Base-by-base conservation (phyloP, 805 yeast species). In the Candida patagonica region DNA sequence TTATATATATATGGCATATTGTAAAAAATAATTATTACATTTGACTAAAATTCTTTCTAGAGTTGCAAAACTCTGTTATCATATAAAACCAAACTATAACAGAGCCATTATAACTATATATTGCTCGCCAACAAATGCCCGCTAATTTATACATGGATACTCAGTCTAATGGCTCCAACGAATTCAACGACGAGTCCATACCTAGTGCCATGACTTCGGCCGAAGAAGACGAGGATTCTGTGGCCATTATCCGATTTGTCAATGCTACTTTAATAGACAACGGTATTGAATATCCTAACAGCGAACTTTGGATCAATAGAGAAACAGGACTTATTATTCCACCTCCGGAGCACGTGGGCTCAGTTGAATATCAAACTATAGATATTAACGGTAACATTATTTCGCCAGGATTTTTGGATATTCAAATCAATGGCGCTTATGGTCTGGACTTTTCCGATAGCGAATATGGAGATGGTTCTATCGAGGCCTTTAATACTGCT, bases 361-460 rank as follows among this genome's bases (percentile, higher is more conserved):
- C 39, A 9, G 35, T 31, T 9, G 37, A 30, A 25, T 37, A 44
- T 26, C 55, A 54, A 31, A 54, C 54, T 2, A 52, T 74, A 10
- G 76, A 74, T 46, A 55, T 74, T 36, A 46, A 65, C n/a, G 77
- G 75, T 4, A 49, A 55, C 15, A 61, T 70, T 23, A 45, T 74
- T 25, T 67, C 76, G 0, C 78, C 80, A 0, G 80, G 80, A 1
- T 72, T 67, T 51, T 56, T 74, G 9, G 80, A 74, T 51, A 65
- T 71, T 45, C 80, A 74, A 53, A 70, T 73, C 44, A 74, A 74
- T 46, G 80, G 79, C 8, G 65, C 74, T 41, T 74, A 65, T 44
- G 80, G 79, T 2, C 59, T 73, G 45, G 76, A 74, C 44, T 74
- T 68, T 53, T 66, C 74, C 35, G 54, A 52, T 41, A 60, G 51